A percentile compares a stretch with the other conserved stretches of the same genome.
These are phyloP conservation scores for Microbotryum intermedium DNA, from an alignment of 1,284 basidiomycete genomes.

Conservation along the genomic window DNA sequence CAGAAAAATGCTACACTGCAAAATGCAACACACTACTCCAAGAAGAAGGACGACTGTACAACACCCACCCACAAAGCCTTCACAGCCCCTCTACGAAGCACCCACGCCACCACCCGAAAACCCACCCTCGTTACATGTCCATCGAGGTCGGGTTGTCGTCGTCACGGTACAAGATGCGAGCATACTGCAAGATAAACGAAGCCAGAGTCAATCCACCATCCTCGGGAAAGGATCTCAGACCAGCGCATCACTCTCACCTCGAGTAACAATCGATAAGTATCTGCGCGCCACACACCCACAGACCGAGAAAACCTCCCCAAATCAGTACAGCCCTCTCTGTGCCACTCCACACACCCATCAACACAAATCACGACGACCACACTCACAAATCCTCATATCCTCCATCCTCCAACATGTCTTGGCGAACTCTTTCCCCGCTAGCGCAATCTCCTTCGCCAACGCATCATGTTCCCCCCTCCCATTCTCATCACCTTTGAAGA, in stretches of 20 bases:
- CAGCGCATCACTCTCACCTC: constrained; percentile 11
- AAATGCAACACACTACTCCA: too few relatives aligned
- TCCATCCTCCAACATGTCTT: constrained; percentile 45
- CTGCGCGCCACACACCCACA: constrained; percentile 8
- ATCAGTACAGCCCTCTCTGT: background rate
- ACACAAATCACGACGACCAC: background rate
- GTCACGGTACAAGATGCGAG: constrained; percentile 11
- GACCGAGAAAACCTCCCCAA: constrained; percentile 9
- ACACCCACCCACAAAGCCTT: too few relatives aligned
- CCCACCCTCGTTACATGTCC: constrained; percentile 18
- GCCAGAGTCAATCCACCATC: background rate
- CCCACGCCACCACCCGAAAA: too few relatives aligned
- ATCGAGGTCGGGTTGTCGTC: constrained; percentile 12
- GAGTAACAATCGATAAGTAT: constrained; percentile 18
- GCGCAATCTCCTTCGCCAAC: constrained; percentile 42
- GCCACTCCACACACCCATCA: background rate
- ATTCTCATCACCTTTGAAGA: constrained; percentile 43
- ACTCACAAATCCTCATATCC: constrained; percentile 41
- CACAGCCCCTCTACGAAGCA: too few relatives aligned
- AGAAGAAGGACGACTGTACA: too few relatives aligned
- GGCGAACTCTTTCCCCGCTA: constrained; percentile 41
- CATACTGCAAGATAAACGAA: constrained; percentile 1
- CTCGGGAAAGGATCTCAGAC: background rate
- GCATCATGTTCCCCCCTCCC: constrained; percentile 41
- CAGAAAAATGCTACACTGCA: background rate